A percentile compares a stretch with the other conserved stretches of the same genome.
Evolutionary conservation across 2,329 filamentous ascomycete genomes (phyloP).

Genomic region (Pleoardoris graminearum): DNA sequence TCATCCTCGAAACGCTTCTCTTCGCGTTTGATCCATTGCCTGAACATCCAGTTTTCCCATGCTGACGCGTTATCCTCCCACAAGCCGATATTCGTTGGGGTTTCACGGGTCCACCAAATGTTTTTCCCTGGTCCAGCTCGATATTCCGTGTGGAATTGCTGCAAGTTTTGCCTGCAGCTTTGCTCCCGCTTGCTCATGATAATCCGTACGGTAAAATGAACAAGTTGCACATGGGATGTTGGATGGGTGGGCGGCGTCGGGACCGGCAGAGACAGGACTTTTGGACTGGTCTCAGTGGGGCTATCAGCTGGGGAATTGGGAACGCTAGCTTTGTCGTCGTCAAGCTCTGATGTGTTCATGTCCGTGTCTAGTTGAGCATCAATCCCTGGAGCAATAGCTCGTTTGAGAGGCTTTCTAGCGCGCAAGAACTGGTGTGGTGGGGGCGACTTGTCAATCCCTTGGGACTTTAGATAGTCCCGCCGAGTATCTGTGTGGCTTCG

Average conservation of each 20-base stretch:
- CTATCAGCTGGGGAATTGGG: background rate
- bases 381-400: background rate
- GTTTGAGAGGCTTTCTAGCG: background rate
- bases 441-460: too few species aligned
- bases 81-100: background rate
- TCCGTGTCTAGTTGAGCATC: background rate
- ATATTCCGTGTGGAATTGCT: too few species aligned
- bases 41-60: background rate
- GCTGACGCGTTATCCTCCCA: background rate
- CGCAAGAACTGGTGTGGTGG: background rate
- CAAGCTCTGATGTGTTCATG: background rate
- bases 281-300: background rate
- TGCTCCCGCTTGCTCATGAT: too few species aligned
- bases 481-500: too few species aligned
- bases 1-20: background rate
- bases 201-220: background rate
- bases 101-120: background rate
- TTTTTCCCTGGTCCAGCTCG: too few species aligned
- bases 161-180: too few species aligned
- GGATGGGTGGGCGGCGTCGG: too few species aligned
- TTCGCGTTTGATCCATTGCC: constrained; percentile 1
- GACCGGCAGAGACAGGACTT: too few species aligned
- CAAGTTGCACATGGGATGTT: background rate
- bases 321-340: background rate
- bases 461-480: too few species aligned